Base-by-base conservation (phyloP, 2,329 filamentous ascomycete species). In the Cercospora brassicicola region DNA sequence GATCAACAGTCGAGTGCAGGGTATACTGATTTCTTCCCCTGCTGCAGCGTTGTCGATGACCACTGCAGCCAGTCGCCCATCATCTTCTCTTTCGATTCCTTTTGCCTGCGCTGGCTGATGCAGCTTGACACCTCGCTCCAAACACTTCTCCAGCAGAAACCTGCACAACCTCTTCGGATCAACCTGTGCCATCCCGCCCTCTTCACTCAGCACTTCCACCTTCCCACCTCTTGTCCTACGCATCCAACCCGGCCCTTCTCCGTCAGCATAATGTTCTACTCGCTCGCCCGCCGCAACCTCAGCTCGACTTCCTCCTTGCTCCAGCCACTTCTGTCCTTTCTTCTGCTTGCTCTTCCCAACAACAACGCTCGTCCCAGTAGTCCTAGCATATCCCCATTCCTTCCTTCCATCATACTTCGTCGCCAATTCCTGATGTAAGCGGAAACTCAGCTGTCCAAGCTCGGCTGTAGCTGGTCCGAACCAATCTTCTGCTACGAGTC, bases 401-500 rank as follows among this genome's bases (percentile, higher is more conserved):
- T 83, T 78, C 1, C 79, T 77, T 0, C 91, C 91, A 66, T 83
- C 81, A 69, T 91, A 76, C 60, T 85, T 76, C 31, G 85, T 83
- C 0, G 91, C 90, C 11, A 94, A 84, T 53, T 85, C 80, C 69
- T 83, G 82, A 78, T 94, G 91, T 62, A 93, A 84, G 4, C 84
- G 84, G 75, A 91, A 94, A 48, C 89, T 91, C 11, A 94, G 82
- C 0, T 83, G 84, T 7, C 88, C 91, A 0, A 94, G 82, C 0
- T 84, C 81, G 0, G 86, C 82, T 5, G 87, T 80, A 4, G 71
- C 69, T 9, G 74, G 73, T 1, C 69, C 74, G 26, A 76, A 78
- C 75, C 91, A 94, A 77, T 94, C 89, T 36, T 83, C 84, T 0
- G 91, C 91, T 8, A 94, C 76, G 74, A 94, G 94, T 0, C 91